These are phyloP conservation scores for Kodamaea leandrae DNA, from an alignment of 805 yeast species.

Conservation along the genomic window DNA sequence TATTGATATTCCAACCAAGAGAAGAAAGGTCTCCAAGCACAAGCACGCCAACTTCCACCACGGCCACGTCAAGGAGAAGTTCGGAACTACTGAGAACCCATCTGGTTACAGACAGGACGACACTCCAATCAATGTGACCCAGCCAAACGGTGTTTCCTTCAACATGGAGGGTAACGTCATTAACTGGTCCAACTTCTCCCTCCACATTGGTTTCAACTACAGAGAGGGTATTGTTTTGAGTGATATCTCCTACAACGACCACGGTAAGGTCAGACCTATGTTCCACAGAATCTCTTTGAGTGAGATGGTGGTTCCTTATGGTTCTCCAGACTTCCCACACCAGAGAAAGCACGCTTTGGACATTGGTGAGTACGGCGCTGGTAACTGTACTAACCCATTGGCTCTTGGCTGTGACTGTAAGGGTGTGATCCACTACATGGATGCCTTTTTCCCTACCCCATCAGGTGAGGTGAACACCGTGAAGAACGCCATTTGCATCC, in stretches of 20 bases:
- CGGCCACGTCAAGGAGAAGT: constrained; percentile 56
- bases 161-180: constrained; percentile 65
- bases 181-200: constrained; percentile 73
- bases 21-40: constrained; percentile 67
- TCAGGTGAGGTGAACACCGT: constrained; percentile 67
- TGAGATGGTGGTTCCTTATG: constrained; percentile 86
- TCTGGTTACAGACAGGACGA: constrained; percentile 56
- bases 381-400: constrained; percentile 78
- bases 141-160: constrained; percentile 83
- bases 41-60: constrained; percentile 73
- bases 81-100: constrained; percentile 48
- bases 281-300: constrained; percentile 76
- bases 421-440: constrained; percentile 80
- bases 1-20: constrained; percentile 72
- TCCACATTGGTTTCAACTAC: constrained; percentile 82
- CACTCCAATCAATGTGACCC: constrained; percentile 68
- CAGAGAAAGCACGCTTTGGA: constrained; percentile 85
- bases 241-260: constrained; percentile 72
- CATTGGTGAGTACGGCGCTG: constrained; percentile 87
- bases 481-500: constrained; percentile 78
- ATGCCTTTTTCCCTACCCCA: constrained; percentile 70
- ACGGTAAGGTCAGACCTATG: constrained; percentile 67
- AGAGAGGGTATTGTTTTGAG: constrained; percentile 81
- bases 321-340: constrained; percentile 75
- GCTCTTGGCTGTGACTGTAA: constrained; percentile 82